These are phyloP conservation scores for Chlamydomonas sp. DNA, from an alignment of 139 green algal species.

Conservation along the genomic window DNA sequence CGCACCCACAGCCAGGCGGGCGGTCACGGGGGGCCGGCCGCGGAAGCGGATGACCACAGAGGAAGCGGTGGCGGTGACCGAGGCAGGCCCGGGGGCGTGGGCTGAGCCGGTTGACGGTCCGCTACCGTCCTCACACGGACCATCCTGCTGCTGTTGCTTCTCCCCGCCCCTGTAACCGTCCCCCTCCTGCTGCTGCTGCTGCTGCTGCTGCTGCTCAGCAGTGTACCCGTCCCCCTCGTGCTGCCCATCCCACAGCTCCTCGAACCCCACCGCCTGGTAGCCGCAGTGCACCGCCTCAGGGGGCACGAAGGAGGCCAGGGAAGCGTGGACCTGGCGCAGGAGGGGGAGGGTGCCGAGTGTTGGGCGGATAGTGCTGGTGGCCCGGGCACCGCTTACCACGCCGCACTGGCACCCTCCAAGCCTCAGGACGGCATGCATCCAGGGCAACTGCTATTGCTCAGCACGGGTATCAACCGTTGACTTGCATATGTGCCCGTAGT, in stretches of 20 bases:
- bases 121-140: too few species aligned
- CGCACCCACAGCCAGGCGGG: slow-evolving; percentile 54
- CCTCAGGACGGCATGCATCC: too few species aligned
- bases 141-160: too few species aligned
- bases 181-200: background rate
- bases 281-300: slow-evolving; percentile 45
- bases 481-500: background rate
- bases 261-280: slow-evolving; percentile 41
- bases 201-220: background rate
- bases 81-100: too few species aligned
- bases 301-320: slow-evolving; percentile 18
- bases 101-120: too few species aligned
- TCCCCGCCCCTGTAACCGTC: too few species aligned
- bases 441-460: too few species aligned
- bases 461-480: background rate
- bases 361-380: background rate
- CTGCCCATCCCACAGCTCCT: slow-evolving; percentile 26
- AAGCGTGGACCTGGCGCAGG: slow-evolving; percentile 25
- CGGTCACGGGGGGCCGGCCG: slow-evolving; percentile 31
- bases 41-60: slow-evolving; percentile 15
- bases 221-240: background rate
- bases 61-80: background rate
- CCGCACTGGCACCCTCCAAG: too few species aligned
- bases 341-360: background rate
- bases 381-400: background rate